Percentiles rank a stretch among this genome's conserved stretches.
Evolutionary conservation across 75 land plant genomes (phyloP).

Genomic region (Ceratopteris richardii): DNA sequence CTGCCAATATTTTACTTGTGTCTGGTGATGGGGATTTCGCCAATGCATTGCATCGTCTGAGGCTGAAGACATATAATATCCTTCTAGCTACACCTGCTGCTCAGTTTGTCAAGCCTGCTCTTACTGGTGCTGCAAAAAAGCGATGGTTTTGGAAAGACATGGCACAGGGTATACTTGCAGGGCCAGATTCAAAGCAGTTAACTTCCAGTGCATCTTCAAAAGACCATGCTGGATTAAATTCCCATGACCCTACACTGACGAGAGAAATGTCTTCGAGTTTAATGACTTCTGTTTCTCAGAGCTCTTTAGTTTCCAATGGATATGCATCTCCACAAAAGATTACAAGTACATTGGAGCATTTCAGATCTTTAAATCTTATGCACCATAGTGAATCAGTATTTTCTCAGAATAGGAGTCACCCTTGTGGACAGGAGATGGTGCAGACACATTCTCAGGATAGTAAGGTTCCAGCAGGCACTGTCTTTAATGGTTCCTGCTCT

Average conservation of each 20-base stretch:
- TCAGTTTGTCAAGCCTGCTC: conserved; percentile 43
- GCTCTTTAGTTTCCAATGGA: no score
- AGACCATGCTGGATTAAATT: neutral
- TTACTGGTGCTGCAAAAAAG: conserved; percentile 58
- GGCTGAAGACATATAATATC: conserved; percentile 69
- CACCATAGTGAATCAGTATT: no score
- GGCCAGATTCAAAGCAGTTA: neutral
- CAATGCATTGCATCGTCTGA: conserved; percentile 59
- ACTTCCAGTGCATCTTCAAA: neutral
- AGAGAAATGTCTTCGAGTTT: neutral
- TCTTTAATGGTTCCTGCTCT: no score
- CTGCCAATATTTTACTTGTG: conserved; percentile 63
- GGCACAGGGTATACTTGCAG: conserved; percentile 29
- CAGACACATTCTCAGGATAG: no score
- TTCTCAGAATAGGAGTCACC: no score
- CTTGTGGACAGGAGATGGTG: no score
- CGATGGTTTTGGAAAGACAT: conserved; percentile 68
- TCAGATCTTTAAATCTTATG: no score
- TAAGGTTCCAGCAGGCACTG: no score
- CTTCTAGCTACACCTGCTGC: conserved; percentile 59
- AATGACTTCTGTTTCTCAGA: no score
- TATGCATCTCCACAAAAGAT: no score
- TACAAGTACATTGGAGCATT: no score
- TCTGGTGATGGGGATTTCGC: conserved; percentile 82
- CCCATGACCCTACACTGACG: neutral